Evolutionary conservation across 495 filamentous ascomycete genomes (phyloP).

Genomic region (Durotheca rogersii): DNA sequence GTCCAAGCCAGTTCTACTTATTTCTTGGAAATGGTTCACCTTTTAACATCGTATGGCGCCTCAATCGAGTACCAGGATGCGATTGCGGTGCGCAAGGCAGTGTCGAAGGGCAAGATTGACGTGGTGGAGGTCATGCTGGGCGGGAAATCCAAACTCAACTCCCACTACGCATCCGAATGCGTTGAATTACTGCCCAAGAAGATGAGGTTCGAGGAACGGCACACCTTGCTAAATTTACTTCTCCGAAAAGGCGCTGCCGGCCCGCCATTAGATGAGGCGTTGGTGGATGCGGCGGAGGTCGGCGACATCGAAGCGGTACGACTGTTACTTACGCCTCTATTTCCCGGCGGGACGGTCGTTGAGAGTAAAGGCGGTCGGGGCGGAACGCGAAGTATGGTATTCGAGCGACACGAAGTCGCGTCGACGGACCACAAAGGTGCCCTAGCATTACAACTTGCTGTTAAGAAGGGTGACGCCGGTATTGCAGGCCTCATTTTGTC

Average conservation of each 20-base stretch:
- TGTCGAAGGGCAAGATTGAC: slow-evolving; percentile 39
- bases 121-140: slow-evolving; percentile 44
- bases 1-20: slow-evolving; percentile 39
- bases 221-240: slow-evolving; percentile 40
- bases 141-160: slow-evolving; percentile 37
- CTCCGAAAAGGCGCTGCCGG: slow-evolving; percentile 46
- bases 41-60: slow-evolving; percentile 47
- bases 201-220: slow-evolving; percentile 43
- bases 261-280: slow-evolving; percentile 37
- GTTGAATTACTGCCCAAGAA: slow-evolving; percentile 45
- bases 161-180: slow-evolving; percentile 45
- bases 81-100: slow-evolving; percentile 36
- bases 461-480: slow-evolving; percentile 36
- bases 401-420: slow-evolving; percentile 44
- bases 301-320: slow-evolving; percentile 42
- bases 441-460: slow-evolving; percentile 43
- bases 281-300: slow-evolving; percentile 44
- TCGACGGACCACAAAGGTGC: slow-evolving; percentile 49
- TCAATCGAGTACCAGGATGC: slow-evolving; percentile 50
- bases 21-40: slow-evolving; percentile 47
- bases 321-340: slow-evolving; percentile 45
- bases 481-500: slow-evolving; percentile 44
- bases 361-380: slow-evolving; percentile 27
- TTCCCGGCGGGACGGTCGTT: slow-evolving; percentile 32
- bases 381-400: slow-evolving; percentile 30